Evolutionary conservation across 2,329 filamentous ascomycete species (phyloP).

Genomic region (Purpureocillium lavendulum): DNA sequence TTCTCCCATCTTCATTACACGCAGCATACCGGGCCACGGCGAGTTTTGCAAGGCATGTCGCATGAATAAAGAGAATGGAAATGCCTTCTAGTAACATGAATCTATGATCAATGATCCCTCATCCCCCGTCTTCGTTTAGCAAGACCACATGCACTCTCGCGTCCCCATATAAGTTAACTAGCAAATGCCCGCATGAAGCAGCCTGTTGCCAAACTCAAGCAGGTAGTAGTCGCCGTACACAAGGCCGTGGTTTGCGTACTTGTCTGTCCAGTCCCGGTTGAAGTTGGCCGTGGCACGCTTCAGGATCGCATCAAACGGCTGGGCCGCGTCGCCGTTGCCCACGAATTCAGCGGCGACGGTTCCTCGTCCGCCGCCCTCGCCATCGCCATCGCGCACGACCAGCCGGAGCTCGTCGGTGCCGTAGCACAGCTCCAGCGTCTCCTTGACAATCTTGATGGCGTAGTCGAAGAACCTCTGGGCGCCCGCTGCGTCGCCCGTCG

Average conservation of each 20-base stretch:
- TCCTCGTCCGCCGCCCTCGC: no score
- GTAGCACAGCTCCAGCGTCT: constrained; percentile 1
- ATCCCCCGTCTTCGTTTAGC: no score
- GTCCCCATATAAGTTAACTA: no score
- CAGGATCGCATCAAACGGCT: constrained; percentile 1
- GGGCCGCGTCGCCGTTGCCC: background rate
- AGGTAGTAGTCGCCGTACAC: constrained; percentile 43
- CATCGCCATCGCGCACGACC: background rate
- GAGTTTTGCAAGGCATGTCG: no score
- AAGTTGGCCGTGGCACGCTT: background rate
- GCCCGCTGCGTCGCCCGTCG: background rate
- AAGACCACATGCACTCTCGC: no score
- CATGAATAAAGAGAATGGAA: no score
- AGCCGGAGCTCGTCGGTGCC: background rate
- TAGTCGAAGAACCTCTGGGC: background rate
- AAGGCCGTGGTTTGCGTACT: constrained; percentile 28
- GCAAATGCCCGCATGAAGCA: constrained; percentile 25
- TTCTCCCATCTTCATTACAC: no score
- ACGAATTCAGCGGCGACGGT: background rate
- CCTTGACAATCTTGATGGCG: background rate
- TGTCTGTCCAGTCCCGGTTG: constrained; percentile 3
- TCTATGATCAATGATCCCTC: no score
- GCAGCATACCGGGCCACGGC: no score
- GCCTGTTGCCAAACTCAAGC: constrained; percentile 35
- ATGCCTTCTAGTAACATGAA: no score